phyloP scores from a whole-genome alignment of 164 flowering plant genomes.

The Santalum album region DNA sequence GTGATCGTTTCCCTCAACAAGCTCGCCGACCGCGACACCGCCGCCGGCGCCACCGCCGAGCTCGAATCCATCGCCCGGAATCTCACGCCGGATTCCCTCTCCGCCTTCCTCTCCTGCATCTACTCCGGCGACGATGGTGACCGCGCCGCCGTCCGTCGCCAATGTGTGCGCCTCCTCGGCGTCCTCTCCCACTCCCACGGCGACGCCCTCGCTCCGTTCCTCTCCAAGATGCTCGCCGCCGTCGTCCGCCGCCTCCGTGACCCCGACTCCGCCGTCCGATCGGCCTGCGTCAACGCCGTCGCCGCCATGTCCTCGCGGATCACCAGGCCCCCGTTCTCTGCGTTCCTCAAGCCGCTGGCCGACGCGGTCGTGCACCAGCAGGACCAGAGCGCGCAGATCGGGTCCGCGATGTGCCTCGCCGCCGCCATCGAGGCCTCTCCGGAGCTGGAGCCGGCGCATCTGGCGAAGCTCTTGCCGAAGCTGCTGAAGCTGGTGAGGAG shows the following conservation, averaged over 20 bases:
- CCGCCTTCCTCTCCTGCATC: slow-evolving; percentile 62
- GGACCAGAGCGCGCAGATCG: slow-evolving; percentile 55
- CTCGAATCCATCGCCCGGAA: slow-evolving; percentile 53
- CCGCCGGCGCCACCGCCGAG: slow-evolving; percentile 55
- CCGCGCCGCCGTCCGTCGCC: slow-evolving; percentile 63
- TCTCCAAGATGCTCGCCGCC: slow-evolving; percentile 52
- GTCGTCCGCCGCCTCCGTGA: slow-evolving; percentile 66
- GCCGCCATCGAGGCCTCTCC: slow-evolving; percentile 55
- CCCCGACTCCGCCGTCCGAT: slow-evolving; percentile 57
- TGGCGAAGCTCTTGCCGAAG: slow-evolving; percentile 44
- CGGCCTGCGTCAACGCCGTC: slow-evolving; percentile 49
- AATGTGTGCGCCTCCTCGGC: slow-evolving; percentile 55
- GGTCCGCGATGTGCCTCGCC: slow-evolving; percentile 70
- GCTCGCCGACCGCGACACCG: slow-evolving; percentile 85
- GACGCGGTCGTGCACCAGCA: slow-evolving; percentile 70
- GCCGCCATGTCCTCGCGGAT: slow-evolving; percentile 33
- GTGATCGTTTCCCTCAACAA: slow-evolving; percentile 52
- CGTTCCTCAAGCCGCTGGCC: slow-evolving; percentile 48
- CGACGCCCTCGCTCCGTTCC: slow-evolving; percentile 41
- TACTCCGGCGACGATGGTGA: slow-evolving; percentile 41
- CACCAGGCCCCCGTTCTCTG: slow-evolving; percentile 32
- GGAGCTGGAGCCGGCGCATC: slow-evolving; percentile 42
- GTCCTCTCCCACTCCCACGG: slow-evolving; percentile 43
- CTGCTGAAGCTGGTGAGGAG: slow-evolving; percentile 56
- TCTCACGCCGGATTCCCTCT: slow-evolving; percentile 29